Base-by-base conservation (phyloP, 805 yeast genomes). In the Zygosaccharomyces kombuchaensis region DNA sequence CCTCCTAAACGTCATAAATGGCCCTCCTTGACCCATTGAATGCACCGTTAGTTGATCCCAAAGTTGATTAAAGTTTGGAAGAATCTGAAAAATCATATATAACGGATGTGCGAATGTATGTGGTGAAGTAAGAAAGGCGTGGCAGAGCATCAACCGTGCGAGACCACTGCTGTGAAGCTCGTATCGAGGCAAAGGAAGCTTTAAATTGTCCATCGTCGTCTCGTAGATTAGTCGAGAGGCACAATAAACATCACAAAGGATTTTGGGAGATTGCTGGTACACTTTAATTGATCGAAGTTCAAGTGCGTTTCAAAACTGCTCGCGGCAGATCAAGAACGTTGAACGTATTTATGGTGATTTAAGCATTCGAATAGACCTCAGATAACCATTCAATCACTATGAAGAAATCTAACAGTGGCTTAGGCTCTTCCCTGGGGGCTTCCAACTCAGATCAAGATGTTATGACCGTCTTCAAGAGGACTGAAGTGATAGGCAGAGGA, bases 401-500 rank as follows among this genome's bases (percentile, higher is more conserved):
- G 50, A 46, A 40, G 44, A 46, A 39, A 29, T 26, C 46, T 26
- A 48, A 25, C 27, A 34, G 29, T 39, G 39, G 14, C 7, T 14
- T 17, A 29, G 41, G 27, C 8, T 16, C 19, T 26, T 12, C 41
- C 19, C 25, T 19, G 30, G 31, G 36, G 12, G 34, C 14, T 10
- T 44, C 43, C 6, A 35, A 36, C 30, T 38, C 22, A 10, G 58
- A 54, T 32, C 47, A 48, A 27, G 64, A 63, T 45, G 67, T 70
- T 3, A 57, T 63, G 12, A 60, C 65, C 41, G 55, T 77, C 44
- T 89, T 82, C 68, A 82, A 84, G 58, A 76, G 96, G 38, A 83
- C 91, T 10, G 97, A 93, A 67, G 82, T 89, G 27, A 84, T 95
- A 10, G 99, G 99, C 7, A 77, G 95, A 47, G 99, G 99, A 17